phyloP scores from a whole-genome alignment of 179 eudicot species.

The Corrigiola litoralis region DNA sequence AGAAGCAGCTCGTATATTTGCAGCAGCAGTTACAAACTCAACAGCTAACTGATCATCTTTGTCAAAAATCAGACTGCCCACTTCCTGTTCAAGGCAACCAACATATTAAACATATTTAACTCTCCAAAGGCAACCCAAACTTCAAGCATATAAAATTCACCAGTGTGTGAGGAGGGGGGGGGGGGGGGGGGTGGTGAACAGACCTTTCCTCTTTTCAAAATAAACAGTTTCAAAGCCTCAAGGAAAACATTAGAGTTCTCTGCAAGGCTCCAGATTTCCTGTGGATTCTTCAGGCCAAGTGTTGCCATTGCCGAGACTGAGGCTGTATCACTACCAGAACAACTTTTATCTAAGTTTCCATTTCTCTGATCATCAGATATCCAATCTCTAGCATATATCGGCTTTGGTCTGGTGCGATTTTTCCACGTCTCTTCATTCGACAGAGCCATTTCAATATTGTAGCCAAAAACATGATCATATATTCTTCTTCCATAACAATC shows the following conservation, averaged over 20 bases:
- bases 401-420: slow-evolving; percentile 76
- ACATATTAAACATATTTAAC: not conserved
- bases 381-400: slow-evolving; percentile 62
- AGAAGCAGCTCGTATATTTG: slow-evolving; percentile 90
- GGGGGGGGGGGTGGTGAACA: not conserved
- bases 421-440: slow-evolving; percentile 98
- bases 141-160: not conserved
- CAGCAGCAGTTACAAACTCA: slow-evolving; percentile 96
- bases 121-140: slow-evolving; percentile 1
- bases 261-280: slow-evolving; percentile 80
- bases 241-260: slow-evolving; percentile 74
- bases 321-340: slow-evolving; percentile 37
- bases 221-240: slow-evolving; percentile 70
- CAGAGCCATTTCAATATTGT: slow-evolving; percentile 83
- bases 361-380: slow-evolving; percentile 43
- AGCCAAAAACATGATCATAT: slow-evolving; percentile 92
- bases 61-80: slow-evolving; percentile 80
- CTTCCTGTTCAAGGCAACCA: slow-evolving; percentile 46
- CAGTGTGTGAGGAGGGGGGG: not conserved
- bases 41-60: slow-evolving; percentile 97
- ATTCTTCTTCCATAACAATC: slow-evolving; percentile 72
- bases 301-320: slow-evolving; percentile 81
- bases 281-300: slow-evolving; percentile 87
- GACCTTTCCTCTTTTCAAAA: slow-evolving; percentile 47
- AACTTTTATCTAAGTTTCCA: slow-evolving; percentile 41